Base-by-base conservation (phyloP, 768 basidiomycete genomes). In the Chalciporus pseudorubinellus region DNA sequence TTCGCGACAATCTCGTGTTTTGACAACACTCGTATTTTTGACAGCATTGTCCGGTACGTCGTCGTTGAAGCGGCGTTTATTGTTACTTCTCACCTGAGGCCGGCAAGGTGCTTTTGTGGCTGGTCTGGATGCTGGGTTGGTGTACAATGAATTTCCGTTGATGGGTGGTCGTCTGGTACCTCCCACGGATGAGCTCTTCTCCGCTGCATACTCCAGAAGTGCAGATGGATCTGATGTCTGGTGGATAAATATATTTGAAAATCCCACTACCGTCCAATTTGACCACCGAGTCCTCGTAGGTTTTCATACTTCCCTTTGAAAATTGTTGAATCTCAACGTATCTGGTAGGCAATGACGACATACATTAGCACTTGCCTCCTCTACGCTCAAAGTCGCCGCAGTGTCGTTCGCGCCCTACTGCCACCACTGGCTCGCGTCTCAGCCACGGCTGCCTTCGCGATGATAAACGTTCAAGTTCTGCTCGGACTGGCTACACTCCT, bases 71-170 rank as follows among this genome's bases (percentile, higher is more conserved):
- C 6, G 0, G 16, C 36, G n/a, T 34, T 21, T 13, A 43, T 14
- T 26, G 19, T 11, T 1, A 7, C 53, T 33, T 42, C 42, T 51
- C 39, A 57, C 38, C 46, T 13, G 36, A 48, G 34, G 29, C 21
- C 28, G 47, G 1, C 34, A 64, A 95, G 95, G 97, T 46, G 97
- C 97, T 5, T 98, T 99, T 61, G 97, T 99, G 24, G 97, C 97
- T 33, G 97, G 97, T 13, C 77, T 99, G 39, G 97, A 99, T 67
- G 97, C 97, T 1, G 97, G 97, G 13, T 71, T 99, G 48, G 68
- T 94, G n/a, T 98, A 98, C 72, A 99, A 99, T 65, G 95, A 98
- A 64, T 99, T 97, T 73, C 97, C 97, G 0, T 71, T 87, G 5
- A 99, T 99, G 95, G 95, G 92, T 33, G 94, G 89, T 7, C 79